Evolutionary conservation across 495 filamentous ascomycete genomes (phyloP).

Genomic region (Aspergillus sclerotiicarbonarius): DNA sequence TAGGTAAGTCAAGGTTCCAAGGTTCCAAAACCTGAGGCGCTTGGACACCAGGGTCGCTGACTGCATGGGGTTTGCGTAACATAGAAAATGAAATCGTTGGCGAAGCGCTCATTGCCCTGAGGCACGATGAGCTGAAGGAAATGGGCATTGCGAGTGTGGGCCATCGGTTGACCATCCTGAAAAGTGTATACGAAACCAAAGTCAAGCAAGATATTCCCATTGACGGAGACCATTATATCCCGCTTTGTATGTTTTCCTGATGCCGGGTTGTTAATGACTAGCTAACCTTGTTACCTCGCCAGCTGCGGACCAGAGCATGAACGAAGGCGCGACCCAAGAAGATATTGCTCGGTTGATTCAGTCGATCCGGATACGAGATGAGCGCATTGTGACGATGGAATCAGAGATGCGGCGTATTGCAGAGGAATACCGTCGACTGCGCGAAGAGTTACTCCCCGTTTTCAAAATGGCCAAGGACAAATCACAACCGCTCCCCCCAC

Average conservation of each 20-base stretch:
- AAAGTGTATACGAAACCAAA: constrained; percentile 93
- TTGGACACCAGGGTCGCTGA: background rate
- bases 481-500: constrained; percentile 77
- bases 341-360: constrained; percentile 87
- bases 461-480: constrained; percentile 87
- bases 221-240: constrained; percentile 91
- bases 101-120: constrained; percentile 82
- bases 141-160: constrained; percentile 92
- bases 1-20: constrained; percentile 56
- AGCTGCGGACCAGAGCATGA: constrained; percentile 88
- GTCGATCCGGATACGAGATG: constrained; percentile 80
- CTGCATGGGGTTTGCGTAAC: background rate
- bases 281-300: constrained; percentile 18
- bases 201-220: constrained; percentile 86
- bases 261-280: constrained; percentile 7
- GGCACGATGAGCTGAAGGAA: constrained; percentile 90
- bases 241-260: constrained; percentile 66
- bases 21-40: background rate
- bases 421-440: constrained; percentile 78
- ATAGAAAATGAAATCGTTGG: constrained; percentile 92
- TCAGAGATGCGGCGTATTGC: constrained; percentile 74
- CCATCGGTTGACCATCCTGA: constrained; percentile 90
- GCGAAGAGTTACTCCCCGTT: constrained; percentile 88
- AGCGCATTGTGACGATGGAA: constrained; percentile 77
- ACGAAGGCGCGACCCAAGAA: constrained; percentile 82